Base-by-base conservation (phyloP, 129 eudicot genomes). In the Chrysanthemum seticuspe region DNA sequence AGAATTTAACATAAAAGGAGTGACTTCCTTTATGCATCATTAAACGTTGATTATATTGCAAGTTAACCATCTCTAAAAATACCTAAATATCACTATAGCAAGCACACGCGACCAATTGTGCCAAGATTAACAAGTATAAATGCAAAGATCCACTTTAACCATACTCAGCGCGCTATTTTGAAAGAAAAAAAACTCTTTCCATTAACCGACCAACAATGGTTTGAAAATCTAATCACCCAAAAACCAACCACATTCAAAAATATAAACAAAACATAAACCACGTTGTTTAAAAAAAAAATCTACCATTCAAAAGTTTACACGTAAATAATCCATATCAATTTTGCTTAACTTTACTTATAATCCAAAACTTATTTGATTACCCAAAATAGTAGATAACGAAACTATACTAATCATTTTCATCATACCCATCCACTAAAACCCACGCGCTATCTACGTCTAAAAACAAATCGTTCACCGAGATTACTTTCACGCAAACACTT, bases 1-100 rank as follows among this genome's bases (percentile, higher is more conserved):
- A 75, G 6, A 75, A 75, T 66, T 53, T 52, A 5, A 31, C 10
- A 52, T 2, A 65, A 63, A 50, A 74, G 40, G 63, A 36, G 53
- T 1, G 25, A 12, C 13, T 65, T 75, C 58, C 67, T 54, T 64
- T 52, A 19, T 55, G 13, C 54, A 65, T 55, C 65, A 21, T 40
- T 23, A 75, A 23, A 55, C 63, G 11, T 13, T 16, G 54, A 11
- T 56, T 19, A 2, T 40, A 40, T 65, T 45, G 40, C 50, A 64
- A 49, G 63, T 48, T 52, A 48, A 73, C 59, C 77, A 62, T 64
- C 36, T 11, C 6, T 36, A 56, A 2, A 56, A 4, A 13, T n/a
- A 8, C 48, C n/a, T 9, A 54, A 5, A 58, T 13, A 56, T 56
- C 55, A 66, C 55, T 9, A 48, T 25, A 27, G 53, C 58, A 25